These are phyloP conservation scores for Perkinsus chesapeaki DNA, from an alignment of 169 alveolate genomes.

Conservation along the genomic window DNA sequence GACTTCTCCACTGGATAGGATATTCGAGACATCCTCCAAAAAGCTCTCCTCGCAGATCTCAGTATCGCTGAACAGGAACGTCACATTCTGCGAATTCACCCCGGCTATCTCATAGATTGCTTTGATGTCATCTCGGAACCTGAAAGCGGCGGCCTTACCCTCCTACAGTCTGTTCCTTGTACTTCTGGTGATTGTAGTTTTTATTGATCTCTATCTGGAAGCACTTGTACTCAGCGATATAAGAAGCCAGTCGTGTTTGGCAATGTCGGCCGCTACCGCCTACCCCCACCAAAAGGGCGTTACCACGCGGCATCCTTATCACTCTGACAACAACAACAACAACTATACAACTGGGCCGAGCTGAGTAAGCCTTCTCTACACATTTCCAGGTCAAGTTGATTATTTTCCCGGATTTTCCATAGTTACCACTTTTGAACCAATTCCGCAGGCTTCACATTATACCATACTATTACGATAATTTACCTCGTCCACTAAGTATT, in stretches of 20 bases:
- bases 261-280: slow-evolving; percentile 90
- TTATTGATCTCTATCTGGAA: slow-evolving; percentile 74
- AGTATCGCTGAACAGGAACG: slow-evolving; percentile 78
- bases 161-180: not conserved
- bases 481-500: too few species aligned
- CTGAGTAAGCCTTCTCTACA: too few species aligned
- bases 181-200: slow-evolving; percentile 58
- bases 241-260: slow-evolving; percentile 71
- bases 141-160: not conserved
- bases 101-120: slow-evolving; percentile 69
- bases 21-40: slow-evolving; percentile 83
- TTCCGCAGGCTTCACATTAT: too few species aligned
- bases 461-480: too few species aligned
- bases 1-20: slow-evolving; percentile 79
- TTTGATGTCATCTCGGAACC: slow-evolving; percentile 76
- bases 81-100: slow-evolving; percentile 26
- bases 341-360: not conserved
- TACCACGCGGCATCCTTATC: slow-evolving; percentile 72
- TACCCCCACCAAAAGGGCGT: slow-evolving; percentile 85
- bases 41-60: slow-evolving; percentile 80
- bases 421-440: too few species aligned
- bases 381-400: too few species aligned
- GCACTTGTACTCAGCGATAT: slow-evolving; percentile 61
- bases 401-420: too few species aligned
- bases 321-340: slow-evolving; percentile 32